Base-by-base conservation (phyloP, 768 basidiomycete species). In the Auriculariales sp. region DNA sequence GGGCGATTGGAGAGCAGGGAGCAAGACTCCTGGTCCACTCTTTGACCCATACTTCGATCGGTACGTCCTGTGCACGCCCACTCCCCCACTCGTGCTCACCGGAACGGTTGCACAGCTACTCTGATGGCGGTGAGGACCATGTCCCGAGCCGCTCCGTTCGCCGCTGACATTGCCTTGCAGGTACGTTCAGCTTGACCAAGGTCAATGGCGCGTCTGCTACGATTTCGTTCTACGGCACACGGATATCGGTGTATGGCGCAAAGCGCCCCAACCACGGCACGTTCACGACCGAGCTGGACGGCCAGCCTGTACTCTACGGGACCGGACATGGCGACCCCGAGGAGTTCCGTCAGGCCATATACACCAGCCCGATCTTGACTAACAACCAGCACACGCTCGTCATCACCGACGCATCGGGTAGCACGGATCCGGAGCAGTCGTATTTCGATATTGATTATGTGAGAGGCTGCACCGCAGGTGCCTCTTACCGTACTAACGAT, bases 161-260 rank as follows among this genome's bases (percentile, higher is more conserved):
- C n/a, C n/a, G n/a, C n/a, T n/a, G n/a, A n/a, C 69, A 70, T 47
- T 65, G 63, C 19, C 59, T 60, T 2, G 65, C 65, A 39, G 48
- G 48, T 11, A 70, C 65, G 32, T 74, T 70, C 50, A 68, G 62
- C 52, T 59, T 52, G 3, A 71, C 73, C 22, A 19, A 44, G 39
- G 22, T 4, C 58, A 64, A n/a, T 56, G 58, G 61, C 7, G 70
- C 70, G 4, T 54, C 52, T 24, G 66, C 62, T 3, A 64, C 62
- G 0, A 69, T 77, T 54, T 51, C 56, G 24, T 77, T 77, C 63
- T 71, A 71, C 35, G 77, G 76, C 14, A 73, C 68, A 10, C 67
- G 64, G 4, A 57, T 78, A 17, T 66, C 68, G 61, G 57, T 78
- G 9, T 77, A 67, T 50, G 77, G 77, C 6, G 68, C 73, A 2